phyloP scores from a whole-genome alignment of 768 basidiomycete species.

The Agaricus subrufescens region DNA sequence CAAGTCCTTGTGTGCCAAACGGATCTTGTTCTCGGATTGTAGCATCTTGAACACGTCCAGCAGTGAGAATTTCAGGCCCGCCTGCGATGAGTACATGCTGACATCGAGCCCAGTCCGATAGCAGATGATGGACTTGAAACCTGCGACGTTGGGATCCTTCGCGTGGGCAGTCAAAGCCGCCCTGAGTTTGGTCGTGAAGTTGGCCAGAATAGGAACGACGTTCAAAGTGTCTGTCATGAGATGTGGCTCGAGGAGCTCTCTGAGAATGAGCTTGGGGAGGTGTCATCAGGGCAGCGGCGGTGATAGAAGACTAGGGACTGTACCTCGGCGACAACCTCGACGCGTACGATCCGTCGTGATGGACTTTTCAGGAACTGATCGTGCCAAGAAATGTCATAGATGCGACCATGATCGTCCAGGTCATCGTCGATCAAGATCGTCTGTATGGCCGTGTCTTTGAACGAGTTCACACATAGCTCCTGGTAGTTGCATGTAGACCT shows the following conservation, averaged over 20 bases:
- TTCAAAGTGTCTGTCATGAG: conserved; percentile 13
- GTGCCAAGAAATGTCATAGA: conserved; percentile 57
- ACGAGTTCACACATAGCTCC: conserved; percentile 51
- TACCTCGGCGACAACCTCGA: conserved; percentile 74
- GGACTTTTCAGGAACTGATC: conserved; percentile 48
- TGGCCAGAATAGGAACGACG: conserved; percentile 15
- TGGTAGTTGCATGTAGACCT: conserved; percentile 44
- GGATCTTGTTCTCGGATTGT: conserved; percentile 32
- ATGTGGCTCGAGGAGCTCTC: conserved; percentile 19
- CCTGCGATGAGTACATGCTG: conserved; percentile 18
- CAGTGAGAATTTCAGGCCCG: conserved; percentile 26
- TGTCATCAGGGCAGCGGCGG: conserved; percentile 10
- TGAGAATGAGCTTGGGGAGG: conserved; percentile 26
- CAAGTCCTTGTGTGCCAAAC: conserved; percentile 55
- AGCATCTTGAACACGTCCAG: conserved; percentile 28
- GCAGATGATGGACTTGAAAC: conserved; percentile 74
- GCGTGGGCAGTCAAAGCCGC: conserved; percentile 33
- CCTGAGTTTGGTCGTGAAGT: conserved; percentile 32
- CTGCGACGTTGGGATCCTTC: conserved; percentile 45
- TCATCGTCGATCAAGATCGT: conserved; percentile 75
- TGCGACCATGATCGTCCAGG: conserved; percentile 40
- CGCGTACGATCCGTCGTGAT: conserved; percentile 59
- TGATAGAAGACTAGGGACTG: conserved; percentile 9
- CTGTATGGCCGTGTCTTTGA: conserved; percentile 56
- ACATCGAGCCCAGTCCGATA: conserved; percentile 75